phyloP scores from a whole-genome alignment of 2,329 filamentous ascomycete genomes.

The Hypoxylon sp. region DNA sequence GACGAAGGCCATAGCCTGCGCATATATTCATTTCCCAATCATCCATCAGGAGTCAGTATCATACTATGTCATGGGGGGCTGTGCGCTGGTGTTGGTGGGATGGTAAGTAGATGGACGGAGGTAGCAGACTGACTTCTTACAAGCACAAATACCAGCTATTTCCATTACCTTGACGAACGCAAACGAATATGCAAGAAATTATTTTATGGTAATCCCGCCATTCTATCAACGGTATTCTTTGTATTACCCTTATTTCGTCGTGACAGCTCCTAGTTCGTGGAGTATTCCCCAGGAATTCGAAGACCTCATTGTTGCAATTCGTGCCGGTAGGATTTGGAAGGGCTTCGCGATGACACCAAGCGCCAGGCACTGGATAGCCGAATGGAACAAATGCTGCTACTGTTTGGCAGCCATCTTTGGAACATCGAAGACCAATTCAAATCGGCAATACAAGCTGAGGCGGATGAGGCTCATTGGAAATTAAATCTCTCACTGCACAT shows the following conservation, averaged over 20 bases:
- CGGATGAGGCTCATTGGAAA: neutral
- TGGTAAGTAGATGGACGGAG: neutral
- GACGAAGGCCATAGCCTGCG: neutral
- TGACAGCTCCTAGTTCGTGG: neutral
- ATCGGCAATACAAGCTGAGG: neutral
- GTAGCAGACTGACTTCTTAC: neutral
- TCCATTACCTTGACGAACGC: neutral
- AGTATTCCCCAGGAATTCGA: neutral
- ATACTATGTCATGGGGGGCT: neutral
- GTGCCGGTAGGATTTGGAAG: neutral
- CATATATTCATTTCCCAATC: neutral
- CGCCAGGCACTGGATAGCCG: neutral
- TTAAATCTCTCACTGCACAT: constrained; percentile 4
- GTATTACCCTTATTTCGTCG: neutral
- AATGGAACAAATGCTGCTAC: neutral
- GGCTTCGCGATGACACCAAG: neutral
- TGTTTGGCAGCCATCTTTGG: neutral
- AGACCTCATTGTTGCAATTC: neutral
- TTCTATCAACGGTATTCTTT: neutral
- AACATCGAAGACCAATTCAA: neutral
- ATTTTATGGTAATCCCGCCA: neutral
- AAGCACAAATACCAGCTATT: neutral
- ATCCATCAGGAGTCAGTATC: neutral
- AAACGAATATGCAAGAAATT: neutral
- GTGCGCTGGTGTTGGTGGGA: neutral